Evolutionary conservation across 2,329 filamentous ascomycete species (phyloP).

Genomic region (Beauveria sp.): DNA sequence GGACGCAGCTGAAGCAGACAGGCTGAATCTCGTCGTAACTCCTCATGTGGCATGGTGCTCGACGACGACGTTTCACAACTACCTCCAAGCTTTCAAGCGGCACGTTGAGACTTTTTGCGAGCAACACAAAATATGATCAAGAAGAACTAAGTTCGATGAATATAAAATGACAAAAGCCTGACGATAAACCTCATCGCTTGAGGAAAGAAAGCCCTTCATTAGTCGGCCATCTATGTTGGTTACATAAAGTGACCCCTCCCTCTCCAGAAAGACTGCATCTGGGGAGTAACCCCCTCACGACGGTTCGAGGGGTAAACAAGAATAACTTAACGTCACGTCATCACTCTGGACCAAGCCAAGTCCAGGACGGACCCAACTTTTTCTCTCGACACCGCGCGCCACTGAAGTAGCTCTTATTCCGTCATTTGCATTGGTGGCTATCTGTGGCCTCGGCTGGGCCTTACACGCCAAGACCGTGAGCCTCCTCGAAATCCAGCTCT

Average conservation of each 20-base stretch:
- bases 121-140: not conserved
- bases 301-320: no score
- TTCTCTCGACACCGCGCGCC: not conserved
- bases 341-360: not conserved
- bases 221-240: no score
- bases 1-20: not conserved
- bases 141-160: not conserved
- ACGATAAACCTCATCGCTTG: not conserved
- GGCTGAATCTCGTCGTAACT: conserved; percentile 11
- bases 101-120: conserved; percentile 3
- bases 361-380: not conserved
- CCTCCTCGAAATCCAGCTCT: not conserved
- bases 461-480: not conserved
- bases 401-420: not conserved
- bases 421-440: not conserved
- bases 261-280: no score
- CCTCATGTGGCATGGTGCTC: conserved; percentile 14
- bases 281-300: no score
- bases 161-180: not conserved
- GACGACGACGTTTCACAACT: conserved; percentile 11
- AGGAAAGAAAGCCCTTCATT: not conserved
- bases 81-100: conserved; percentile 12
- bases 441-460: not conserved
- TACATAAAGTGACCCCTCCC: no score
- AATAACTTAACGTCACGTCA: not conserved